Conservation (phyloP, 352 stramenopile species). For the Pythium dissotocum region DNA sequence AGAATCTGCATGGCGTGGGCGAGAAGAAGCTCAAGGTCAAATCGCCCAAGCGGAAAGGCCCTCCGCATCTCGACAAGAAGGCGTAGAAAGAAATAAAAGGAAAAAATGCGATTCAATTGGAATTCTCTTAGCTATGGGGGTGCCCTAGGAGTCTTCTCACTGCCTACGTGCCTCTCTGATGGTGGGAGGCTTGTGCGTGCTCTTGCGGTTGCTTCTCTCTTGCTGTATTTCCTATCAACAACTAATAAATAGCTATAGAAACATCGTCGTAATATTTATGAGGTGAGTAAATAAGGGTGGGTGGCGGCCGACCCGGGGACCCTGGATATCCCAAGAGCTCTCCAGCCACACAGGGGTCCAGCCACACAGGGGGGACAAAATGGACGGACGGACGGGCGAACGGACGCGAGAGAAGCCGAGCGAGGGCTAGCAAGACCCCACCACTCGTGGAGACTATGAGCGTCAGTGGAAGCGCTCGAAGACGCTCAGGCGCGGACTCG, state of each 20-base stretch:
- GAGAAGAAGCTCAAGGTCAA: constrained; percentile 74
- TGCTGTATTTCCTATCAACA: constrained; percentile 27
- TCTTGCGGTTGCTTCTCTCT: constrained; percentile 8
- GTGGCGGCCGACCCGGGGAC: constrained; percentile 36
- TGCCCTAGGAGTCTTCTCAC: neutral
- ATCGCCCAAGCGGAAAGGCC: constrained; percentile 65
- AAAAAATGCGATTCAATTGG: constrained; percentile 8
- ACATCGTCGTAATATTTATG: constrained; percentile 81
- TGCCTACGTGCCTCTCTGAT: constrained; percentile 10
- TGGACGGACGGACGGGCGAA: constrained; percentile 26
- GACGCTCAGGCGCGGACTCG: constrained; percentile 77
- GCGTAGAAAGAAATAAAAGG: constrained; percentile 17
- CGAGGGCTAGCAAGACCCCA: constrained; percentile 5
- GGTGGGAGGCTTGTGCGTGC: neutral
- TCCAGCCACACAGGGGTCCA: constrained; percentile 36
- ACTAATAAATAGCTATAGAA: constrained; percentile 36
- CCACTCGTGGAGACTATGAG: constrained; percentile 5
- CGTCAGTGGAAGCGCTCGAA: constrained; percentile 84
- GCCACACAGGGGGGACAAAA: constrained; percentile 38
- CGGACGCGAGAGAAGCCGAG: constrained; percentile 5
- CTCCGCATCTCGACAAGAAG: constrained; percentile 38
- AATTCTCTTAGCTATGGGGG: constrained; percentile 10
- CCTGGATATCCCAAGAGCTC: constrained; percentile 27
- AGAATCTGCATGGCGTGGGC: constrained; percentile 60
- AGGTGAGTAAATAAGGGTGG: constrained; percentile 80